A percentile compares a stretch with the other conserved stretches of the same genome.
These are phyloP conservation scores for Chrysoporthe puriensis DNA, from an alignment of 2,329 filamentous ascomycete genomes.

Conservation along the genomic window DNA sequence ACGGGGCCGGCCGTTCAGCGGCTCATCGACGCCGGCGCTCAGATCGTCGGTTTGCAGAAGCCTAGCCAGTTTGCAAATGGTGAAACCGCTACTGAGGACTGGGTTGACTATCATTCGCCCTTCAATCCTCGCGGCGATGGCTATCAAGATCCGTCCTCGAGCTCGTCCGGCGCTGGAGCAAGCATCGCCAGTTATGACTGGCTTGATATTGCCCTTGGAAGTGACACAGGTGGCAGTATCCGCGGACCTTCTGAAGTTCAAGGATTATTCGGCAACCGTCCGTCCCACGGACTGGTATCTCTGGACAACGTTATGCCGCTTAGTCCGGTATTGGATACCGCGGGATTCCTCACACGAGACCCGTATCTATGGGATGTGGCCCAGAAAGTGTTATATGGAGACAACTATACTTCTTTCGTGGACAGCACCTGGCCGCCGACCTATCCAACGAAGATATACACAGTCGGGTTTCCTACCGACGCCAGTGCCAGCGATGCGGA, in stretches of 20 bases:
- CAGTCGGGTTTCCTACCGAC: slow-evolving; percentile 33
- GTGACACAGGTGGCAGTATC: slow-evolving; percentile 51
- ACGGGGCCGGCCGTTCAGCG: slow-evolving; percentile 58
- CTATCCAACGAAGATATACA: slow-evolving; percentile 37
- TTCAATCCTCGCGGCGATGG: slow-evolving; percentile 53
- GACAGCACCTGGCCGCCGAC: not conserved
- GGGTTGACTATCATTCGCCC: slow-evolving; percentile 46
- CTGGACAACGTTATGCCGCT: slow-evolving; percentile 49
- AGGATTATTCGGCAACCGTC: slow-evolving; percentile 51
- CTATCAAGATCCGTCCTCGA: slow-evolving; percentile 50
- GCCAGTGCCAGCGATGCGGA: slow-evolving; percentile 27
- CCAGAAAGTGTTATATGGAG: slow-evolving; percentile 38
- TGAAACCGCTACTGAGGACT: slow-evolving; percentile 52
- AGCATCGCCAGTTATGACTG: slow-evolving; percentile 47
- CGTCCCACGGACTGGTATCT: slow-evolving; percentile 44
- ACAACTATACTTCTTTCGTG: slow-evolving; percentile 39
- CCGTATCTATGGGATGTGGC: slow-evolving; percentile 40
- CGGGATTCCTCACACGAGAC: slow-evolving; percentile 47
- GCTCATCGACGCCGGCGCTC: slow-evolving; percentile 62
- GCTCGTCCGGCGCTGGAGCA: slow-evolving; percentile 46
- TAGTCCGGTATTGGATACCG: slow-evolving; percentile 46
- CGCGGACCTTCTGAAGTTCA: slow-evolving; percentile 48
- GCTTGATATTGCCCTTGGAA: slow-evolving; percentile 49
- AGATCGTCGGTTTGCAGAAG: slow-evolving; percentile 53
- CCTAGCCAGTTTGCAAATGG: slow-evolving; percentile 51